Conservation (phyloP, 2,329 filamentous ascomycete genomes). For the Raffaelea albimanens region DNA sequence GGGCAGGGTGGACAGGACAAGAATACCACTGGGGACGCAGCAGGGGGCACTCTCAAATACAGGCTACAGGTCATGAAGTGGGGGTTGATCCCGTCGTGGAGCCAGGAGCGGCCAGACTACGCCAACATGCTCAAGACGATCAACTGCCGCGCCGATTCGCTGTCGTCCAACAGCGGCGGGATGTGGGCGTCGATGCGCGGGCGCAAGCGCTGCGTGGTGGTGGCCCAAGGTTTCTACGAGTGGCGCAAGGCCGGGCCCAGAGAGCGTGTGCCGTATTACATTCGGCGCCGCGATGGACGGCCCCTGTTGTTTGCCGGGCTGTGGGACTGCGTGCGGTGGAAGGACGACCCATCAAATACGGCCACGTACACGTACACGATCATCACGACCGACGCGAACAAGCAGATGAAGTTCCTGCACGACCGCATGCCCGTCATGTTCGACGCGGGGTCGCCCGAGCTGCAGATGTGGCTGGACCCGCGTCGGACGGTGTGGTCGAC, state of each 20-base stretch:
- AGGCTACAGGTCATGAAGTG: slow-evolving; percentile 92
- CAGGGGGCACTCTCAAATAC: slow-evolving; percentile 39
- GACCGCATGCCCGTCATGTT: slow-evolving; percentile 94
- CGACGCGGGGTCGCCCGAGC: slow-evolving; percentile 60
- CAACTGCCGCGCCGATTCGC: slow-evolving; percentile 86
- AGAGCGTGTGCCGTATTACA: slow-evolving; percentile 76
- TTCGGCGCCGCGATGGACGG: slow-evolving; percentile 70
- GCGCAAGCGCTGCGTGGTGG: slow-evolving; percentile 74
- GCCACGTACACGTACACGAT: slow-evolving; percentile 73
- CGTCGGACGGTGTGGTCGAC: slow-evolving; percentile 60
- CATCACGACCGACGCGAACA: slow-evolving; percentile 82
- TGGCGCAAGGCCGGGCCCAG: slow-evolving; percentile 75
- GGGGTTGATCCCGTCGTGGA: slow-evolving; percentile 92
- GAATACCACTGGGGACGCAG: background rate
- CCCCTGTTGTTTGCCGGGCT: slow-evolving; percentile 85
- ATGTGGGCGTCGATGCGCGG: slow-evolving; percentile 93
- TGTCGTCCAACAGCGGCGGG: slow-evolving; percentile 62
- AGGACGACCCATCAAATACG: slow-evolving; percentile 67
- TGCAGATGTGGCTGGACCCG: slow-evolving; percentile 74
- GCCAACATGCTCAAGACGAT: slow-evolving; percentile 75
- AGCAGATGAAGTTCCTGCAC: slow-evolving; percentile 77
- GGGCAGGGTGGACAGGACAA: background rate
- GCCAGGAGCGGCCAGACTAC: slow-evolving; percentile 73
- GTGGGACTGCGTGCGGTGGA: slow-evolving; percentile 91
- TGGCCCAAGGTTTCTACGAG: slow-evolving; percentile 92